Conservation (phyloP, 768 basidiomycete species). For the Jaapia argillacea region DNA sequence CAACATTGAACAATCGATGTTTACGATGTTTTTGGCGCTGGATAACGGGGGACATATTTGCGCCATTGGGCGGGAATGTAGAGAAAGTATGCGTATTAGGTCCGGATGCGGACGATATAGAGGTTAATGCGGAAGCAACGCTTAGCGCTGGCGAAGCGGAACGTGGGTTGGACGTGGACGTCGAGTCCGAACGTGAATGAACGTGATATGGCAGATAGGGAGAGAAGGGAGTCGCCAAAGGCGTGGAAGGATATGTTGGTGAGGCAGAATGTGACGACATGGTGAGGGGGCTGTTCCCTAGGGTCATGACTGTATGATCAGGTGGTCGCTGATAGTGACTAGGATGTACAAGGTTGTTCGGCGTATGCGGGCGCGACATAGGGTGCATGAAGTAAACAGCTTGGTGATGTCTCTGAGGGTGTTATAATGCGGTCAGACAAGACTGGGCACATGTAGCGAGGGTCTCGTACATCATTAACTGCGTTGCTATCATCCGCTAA, state of each 20-base stretch:
- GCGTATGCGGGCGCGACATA: conserved; percentile 29
- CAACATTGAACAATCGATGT: conserved; percentile 62
- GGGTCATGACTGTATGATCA: too few species aligned
- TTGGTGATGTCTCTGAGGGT: conserved; percentile 15
- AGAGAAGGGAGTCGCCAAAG: too few species aligned
- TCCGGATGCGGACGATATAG: conserved; percentile 29
- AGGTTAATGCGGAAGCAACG: conserved; percentile 40
- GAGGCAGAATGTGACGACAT: too few species aligned
- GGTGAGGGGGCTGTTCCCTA: too few species aligned
- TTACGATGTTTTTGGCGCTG: conserved; percentile 46
- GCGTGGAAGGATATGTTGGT: too few species aligned
- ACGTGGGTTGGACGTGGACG: conserved; percentile 36
- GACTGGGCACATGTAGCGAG: too few species aligned
- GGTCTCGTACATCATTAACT: conserved; percentile 3
- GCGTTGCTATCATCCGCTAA: conserved; percentile 4
- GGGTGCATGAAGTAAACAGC: conserved; percentile 25
- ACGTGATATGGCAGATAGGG: conserved; percentile 25
- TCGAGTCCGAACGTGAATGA: conserved; percentile 37
- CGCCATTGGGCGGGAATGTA: not conserved
- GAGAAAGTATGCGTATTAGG: conserved; percentile 20
- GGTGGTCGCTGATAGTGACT: too few species aligned
- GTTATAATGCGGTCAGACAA: too few species aligned
- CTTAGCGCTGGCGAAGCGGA: conserved; percentile 57
- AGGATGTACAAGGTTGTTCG: conserved; percentile 22
- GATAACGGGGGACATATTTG: not conserved